A percentile compares a stretch with the other conserved stretches of the same genome.
Conservation (phyloP, 2,329 filamentous ascomycete genomes). For the Tolypocladium cylindrosporum region DNA sequence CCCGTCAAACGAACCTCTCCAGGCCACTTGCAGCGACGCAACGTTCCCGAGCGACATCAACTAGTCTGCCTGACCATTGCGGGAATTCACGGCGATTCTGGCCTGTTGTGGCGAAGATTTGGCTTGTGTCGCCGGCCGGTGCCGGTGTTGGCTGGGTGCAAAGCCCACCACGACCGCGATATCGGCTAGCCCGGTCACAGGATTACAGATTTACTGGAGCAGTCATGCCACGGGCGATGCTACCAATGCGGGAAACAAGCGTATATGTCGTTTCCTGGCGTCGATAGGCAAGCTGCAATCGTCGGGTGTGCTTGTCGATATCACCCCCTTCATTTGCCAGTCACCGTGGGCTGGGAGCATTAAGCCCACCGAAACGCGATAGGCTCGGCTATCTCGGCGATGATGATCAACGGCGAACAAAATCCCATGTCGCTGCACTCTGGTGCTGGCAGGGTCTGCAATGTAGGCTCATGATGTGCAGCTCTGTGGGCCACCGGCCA, state of each 20-base stretch:
- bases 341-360: not conserved
- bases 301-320: not conserved
- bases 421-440: constrained; percentile 3
- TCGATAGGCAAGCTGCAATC: not conserved
- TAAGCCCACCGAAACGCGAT: not conserved
- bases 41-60: not conserved
- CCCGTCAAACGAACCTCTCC: not conserved
- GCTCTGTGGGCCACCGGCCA: not conserved
- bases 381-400: not conserved
- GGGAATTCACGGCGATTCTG: not conserved
- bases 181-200: not conserved
- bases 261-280: not conserved
- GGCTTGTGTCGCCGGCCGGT: not conserved
- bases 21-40: not conserved
- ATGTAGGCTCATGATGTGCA: constrained; percentile 5
- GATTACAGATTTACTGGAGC: not conserved
- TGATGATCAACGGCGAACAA: not conserved
- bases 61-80: not conserved
- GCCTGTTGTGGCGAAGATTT: not conserved
- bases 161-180: not conserved
- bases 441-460: constrained; percentile 4
- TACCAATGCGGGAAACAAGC: not conserved
- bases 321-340: not conserved
- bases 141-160: not conserved
- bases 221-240: not conserved